Percentiles rank a stretch among this genome's conserved stretches.
phyloP scores from a whole-genome alignment of 2,329 filamentous ascomycete genomes.

The Talaromyces verruculosus region DNA sequence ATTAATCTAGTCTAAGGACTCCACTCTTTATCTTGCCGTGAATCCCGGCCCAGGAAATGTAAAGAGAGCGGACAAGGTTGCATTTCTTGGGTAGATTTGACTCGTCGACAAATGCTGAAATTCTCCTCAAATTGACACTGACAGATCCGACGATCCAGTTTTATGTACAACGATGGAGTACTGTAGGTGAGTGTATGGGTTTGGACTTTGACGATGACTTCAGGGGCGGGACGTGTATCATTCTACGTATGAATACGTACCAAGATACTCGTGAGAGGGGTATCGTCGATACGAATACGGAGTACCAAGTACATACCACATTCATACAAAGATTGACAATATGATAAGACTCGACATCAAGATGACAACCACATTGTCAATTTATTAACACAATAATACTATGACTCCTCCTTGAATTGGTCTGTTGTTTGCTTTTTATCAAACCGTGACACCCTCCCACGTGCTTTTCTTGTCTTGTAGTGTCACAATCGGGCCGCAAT shows the following conservation, averaged over 20 bases:
- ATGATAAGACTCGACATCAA: not conserved
- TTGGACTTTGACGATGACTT: not conserved
- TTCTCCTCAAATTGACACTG: constrained; percentile 1
- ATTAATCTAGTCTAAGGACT: not conserved
- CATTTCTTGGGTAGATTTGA: not conserved
- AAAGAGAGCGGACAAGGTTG: not conserved
- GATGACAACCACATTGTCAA: not conserved
- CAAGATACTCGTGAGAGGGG: not conserved
- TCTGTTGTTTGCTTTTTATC: constrained; percentile 3
- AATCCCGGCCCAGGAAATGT: not conserved
- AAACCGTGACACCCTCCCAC: not conserved
- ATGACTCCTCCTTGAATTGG: not conserved
- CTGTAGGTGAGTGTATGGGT: not conserved
- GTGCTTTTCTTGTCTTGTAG: constrained; percentile 6
- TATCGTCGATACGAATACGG: not conserved
- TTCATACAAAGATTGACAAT: not conserved
- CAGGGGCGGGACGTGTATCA: not conserved
- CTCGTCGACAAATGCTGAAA: not conserved
- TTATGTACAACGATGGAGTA: not conserved
- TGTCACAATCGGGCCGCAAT: constrained; percentile 3
- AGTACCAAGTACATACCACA: not conserved
- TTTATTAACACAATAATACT: not conserved
- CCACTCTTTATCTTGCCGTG: not conserved
- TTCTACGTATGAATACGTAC: not conserved
- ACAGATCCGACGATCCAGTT: not conserved